Evolutionary conservation across 352 stramenopile genomes (phyloP), one percentile per base, ranked within the genome.

Genomic region (Discostella stelligera): DNA sequence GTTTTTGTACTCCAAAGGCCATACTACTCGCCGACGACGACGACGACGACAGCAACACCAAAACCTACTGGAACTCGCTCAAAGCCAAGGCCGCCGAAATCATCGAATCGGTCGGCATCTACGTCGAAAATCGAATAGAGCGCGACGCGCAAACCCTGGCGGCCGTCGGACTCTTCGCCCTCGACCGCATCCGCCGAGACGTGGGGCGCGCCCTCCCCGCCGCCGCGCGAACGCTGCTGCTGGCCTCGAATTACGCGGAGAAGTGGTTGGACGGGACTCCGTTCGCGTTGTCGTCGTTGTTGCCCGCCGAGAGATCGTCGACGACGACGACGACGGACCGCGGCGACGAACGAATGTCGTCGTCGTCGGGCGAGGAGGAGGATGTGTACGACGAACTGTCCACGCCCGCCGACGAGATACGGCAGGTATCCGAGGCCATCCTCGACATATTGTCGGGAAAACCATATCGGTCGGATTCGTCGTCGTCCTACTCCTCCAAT

Each of bases 331-430:
- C 56, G 50, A 63, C 18, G 23, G 48, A 62, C 10, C 48, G 63
- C 16, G n/a, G n/a, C n/a, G n/a, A n/a, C n/a, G n/a, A n/a, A n/a
- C n/a, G n/a, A n/a, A n/a, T n/a, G n/a, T n/a, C n/a, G n/a, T n/a
- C n/a, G n/a, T n/a, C n/a, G 62, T 58, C 62, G 49, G 55, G 55
- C n/a, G 25, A 23, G 4, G 49, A 65, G 10, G 25, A 23, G 4
- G 49, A 65, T 53, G 52, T 82, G 23, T 71, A 77, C 65, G 71
- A 89, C 37, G 71, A 87, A 68, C 71, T 90, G 49, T 86, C 79
- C 25, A 90, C 82, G 46, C 77, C 83, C 0, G 53, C 50, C 16
- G 87, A 93, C 71, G 87, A 93, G 72, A 88, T 93, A 54, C 75
- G 79, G 50, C 59, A 66, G 55, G 87, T 92, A 3, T 79, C 77